Base-by-base conservation (phyloP, 1,284 basidiomycete species). In the Pseudozyma flocculosa region DNA sequence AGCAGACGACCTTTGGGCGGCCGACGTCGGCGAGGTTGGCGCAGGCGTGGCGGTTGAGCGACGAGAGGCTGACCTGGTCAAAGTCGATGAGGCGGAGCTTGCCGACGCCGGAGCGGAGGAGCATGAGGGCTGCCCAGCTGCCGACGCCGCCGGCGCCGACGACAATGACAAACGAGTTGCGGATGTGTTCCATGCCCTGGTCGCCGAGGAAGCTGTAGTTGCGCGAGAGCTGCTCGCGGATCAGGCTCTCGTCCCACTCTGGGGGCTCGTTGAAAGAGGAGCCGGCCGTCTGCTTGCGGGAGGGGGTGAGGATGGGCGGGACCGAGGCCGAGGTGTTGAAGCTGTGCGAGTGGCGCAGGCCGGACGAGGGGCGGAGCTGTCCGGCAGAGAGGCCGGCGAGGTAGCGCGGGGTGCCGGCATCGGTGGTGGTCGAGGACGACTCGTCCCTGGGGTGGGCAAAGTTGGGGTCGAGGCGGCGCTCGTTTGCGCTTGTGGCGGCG, bases 131-230 rank as follows among this genome's bases (percentile, higher is more conserved):
- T 23, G 87, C 88, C 88, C 92, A 94, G 68, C 89, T 92, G 0
- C 94, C 93, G 1, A 99, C 95, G 5, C 95, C 95, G 52, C 95
- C 95, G 62, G 92, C 91, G 3, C 95, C 95, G 9, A 98, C 85
- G 21, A 98, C 82, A 19, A 92, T 90, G 3, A 97, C 92, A 18
- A 84, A 86, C 8, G 86, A 85, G 21, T 83, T 78, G 52, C 95
- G 83, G 40, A 98, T 83, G 69, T 85, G 86, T 13, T 80, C 76
- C 91, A 97, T 95, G 22, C 86, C 85, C 34, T 92, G 88, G 30
- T 94, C 90, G 0, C 92, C 92, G 43, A 98, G 88, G 80, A 98
- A 96, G 19, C 88, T 87, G 76, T 95, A 96, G 80, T 97, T 96
- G 41, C 95, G 82, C 7, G 92, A 88, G 36, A 98, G 84, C 79